Evolutionary conservation across 2,329 filamentous ascomycete genomes (phyloP), one percentile per base, ranked within the genome.

Genomic region (Juglanconis juglandina): DNA sequence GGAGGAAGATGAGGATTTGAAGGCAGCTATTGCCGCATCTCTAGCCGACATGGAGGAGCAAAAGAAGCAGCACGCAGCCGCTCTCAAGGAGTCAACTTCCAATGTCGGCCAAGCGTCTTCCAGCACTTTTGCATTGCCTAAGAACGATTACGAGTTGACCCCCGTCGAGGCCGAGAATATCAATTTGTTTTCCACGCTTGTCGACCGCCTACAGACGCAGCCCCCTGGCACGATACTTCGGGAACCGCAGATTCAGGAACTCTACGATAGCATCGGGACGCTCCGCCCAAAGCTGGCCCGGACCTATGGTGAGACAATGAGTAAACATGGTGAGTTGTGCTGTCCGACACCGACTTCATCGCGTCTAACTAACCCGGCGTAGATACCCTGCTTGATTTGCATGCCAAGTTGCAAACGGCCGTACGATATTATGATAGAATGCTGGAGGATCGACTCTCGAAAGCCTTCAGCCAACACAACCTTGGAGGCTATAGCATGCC

Each of bases 261-360:
- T 99, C 4, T 99, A 99, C 72, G 95, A 98, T 70, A 96, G 93
- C 68, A 98, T 99, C 68, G 92, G 94, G n/a, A 84, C 92, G 14
- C 78, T 99, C 64, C 85, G 95, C 53, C 95, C 95, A 1, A 99
- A 99, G 74, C 81, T 99, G 58, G 95, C 95, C 4, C 86, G 95
- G 60, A 97, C 94, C 0, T 97, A 98, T 71, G 95, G 95, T 58
- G 95, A 99, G 77, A 97, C 95, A 0, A 98, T 99, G 95, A 98
- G 95, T 84, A 99, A 99, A 75, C 95, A 98, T 74, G 93, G 91
- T 91, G 78, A 72, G 86, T 76, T 34, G 10, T n/a, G 3, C 30
- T 3, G n/a, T 17, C 24, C 52, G 42, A 14, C 6, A 11, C 24
- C 30, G 14, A 39, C 1, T 33, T n/a, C 7, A 50, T 17, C n/a